Conservation (phyloP, 805 yeast species). For the Saccharomyces paradoxus region DNA sequence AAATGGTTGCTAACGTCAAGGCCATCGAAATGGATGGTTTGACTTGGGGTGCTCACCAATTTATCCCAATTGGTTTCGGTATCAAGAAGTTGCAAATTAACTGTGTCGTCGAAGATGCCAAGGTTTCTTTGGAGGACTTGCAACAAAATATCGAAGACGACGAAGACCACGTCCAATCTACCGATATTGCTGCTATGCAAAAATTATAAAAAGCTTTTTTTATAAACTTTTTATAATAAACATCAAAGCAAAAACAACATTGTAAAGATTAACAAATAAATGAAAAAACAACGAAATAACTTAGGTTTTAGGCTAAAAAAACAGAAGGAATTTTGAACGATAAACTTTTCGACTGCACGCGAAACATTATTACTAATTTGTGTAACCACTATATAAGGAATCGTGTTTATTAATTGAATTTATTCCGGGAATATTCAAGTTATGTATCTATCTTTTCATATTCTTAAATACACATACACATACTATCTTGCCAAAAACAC, state of each 20-base stretch:
- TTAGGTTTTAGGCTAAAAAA: background rate
- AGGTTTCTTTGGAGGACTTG: constrained; percentile 87
- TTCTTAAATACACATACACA: background rate
- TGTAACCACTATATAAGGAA: background rate
- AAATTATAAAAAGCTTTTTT: constrained; percentile 57
- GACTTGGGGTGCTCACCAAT: constrained; percentile 95
- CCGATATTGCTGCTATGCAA: constrained; percentile 97
- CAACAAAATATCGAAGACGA: constrained; percentile 70
- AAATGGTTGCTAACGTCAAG: constrained; percentile 80
- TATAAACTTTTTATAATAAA: background rate
- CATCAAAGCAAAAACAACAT: background rate
- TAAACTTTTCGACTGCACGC: constrained; percentile 1
- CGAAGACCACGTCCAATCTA: constrained; percentile 99
- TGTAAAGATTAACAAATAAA: background rate
- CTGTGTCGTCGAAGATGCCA: constrained; percentile 95
- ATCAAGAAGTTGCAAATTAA: constrained; percentile 98
- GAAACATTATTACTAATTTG: background rate
- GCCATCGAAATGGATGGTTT: constrained; percentile 84
- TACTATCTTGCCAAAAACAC: background rate
- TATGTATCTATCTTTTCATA: background rate
- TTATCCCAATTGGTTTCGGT: constrained; percentile 97
- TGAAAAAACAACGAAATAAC: background rate
- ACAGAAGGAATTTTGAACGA: background rate
- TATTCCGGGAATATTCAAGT: background rate
- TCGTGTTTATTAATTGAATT: background rate